A percentile compares a stretch with the other conserved stretches of the same genome.
Evolutionary conservation across 345 rosid genomes (phyloP).

Genomic region (Moricandia moricandioides): DNA sequence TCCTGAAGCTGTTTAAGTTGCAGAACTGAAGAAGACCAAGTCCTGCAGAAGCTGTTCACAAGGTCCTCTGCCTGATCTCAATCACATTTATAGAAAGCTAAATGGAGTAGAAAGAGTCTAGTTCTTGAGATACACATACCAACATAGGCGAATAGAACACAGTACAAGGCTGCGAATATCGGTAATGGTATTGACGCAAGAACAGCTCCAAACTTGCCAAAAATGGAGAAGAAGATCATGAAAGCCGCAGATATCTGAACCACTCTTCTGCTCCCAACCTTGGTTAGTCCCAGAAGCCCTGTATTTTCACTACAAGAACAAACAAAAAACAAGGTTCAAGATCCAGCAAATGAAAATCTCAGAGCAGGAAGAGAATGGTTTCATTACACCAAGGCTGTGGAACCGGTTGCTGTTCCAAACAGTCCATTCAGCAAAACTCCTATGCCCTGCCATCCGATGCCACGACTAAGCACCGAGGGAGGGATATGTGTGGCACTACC

Average conservation of each 20-base stretch:
- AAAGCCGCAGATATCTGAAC: constrained; percentile 71
- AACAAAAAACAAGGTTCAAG: constrained; percentile 3
- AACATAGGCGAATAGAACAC: constrained; percentile 78
- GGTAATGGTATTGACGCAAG: constrained; percentile 87
- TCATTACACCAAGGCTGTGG: constrained; percentile 73
- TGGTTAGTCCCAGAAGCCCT: constrained; percentile 83
- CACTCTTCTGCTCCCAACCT: constrained; percentile 84
- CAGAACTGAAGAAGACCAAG: constrained; percentile 77
- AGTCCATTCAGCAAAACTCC: constrained; percentile 59
- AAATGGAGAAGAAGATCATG: constrained; percentile 87
- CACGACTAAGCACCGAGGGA: constrained; percentile 76
- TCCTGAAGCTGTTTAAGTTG: constrained; percentile 81
- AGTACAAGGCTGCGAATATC: constrained; percentile 74
- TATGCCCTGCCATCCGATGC: constrained; percentile 86
- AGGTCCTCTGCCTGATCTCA: background rate
- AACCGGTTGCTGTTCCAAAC: constrained; percentile 69
- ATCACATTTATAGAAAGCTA: background rate
- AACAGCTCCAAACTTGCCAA: constrained; percentile 92
- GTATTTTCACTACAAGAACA: constrained; percentile 64
- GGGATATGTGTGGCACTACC: constrained; percentile 84
- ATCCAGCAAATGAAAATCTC: background rate
- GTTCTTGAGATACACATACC: constrained; percentile 50
- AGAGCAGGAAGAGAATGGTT: background rate
- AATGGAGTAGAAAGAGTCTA: background rate
- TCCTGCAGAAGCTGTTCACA: constrained; percentile 74